phyloP scores from a whole-genome alignment of 164 flowering plant genomes.

The Kingdonia uniflora region DNA sequence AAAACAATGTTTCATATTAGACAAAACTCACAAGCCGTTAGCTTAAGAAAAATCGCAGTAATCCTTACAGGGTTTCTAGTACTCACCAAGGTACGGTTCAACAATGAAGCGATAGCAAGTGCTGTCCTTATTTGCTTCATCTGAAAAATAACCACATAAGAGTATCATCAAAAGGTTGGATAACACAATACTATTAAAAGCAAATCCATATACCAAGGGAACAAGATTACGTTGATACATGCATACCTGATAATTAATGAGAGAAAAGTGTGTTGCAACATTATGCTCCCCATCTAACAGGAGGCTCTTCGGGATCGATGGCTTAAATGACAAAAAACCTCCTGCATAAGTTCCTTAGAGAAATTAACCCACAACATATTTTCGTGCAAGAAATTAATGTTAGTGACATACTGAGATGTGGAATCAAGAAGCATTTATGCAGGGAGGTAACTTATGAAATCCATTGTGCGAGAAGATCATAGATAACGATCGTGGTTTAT shows the following conservation, averaged over 20 bases:
- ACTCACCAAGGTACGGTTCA: slow-evolving; percentile 83
- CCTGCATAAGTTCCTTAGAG: slow-evolving; percentile 44
- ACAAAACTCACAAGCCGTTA: too few species aligned
- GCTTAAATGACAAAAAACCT: slow-evolving; percentile 87
- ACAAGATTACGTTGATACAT: slow-evolving; percentile 8
- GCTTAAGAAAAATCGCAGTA: too few species aligned
- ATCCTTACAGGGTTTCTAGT: background rate
- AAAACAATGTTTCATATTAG: too few species aligned
- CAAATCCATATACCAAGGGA: slow-evolving; percentile 1
- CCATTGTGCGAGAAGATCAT: too few species aligned
- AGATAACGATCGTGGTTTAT: too few species aligned
- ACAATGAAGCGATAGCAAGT: slow-evolving; percentile 75
- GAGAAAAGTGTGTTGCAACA: slow-evolving; percentile 75
- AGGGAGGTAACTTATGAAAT: too few species aligned
- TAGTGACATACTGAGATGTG: too few species aligned
- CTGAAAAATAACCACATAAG: slow-evolving; percentile 29
- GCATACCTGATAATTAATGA: slow-evolving; percentile 76
- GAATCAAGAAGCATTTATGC: too few species aligned
- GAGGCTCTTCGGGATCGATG: slow-evolving; percentile 76
- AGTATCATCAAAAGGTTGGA: background rate
- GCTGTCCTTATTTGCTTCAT: slow-evolving; percentile 90
- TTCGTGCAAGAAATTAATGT: background rate
- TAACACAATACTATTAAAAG: background rate
- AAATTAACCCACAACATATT: slow-evolving; percentile 3
- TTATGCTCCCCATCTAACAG: slow-evolving; percentile 75